Evolutionary conservation across 441 rosid species (phyloP).

Genomic region (Aleurites moluccanus): DNA sequence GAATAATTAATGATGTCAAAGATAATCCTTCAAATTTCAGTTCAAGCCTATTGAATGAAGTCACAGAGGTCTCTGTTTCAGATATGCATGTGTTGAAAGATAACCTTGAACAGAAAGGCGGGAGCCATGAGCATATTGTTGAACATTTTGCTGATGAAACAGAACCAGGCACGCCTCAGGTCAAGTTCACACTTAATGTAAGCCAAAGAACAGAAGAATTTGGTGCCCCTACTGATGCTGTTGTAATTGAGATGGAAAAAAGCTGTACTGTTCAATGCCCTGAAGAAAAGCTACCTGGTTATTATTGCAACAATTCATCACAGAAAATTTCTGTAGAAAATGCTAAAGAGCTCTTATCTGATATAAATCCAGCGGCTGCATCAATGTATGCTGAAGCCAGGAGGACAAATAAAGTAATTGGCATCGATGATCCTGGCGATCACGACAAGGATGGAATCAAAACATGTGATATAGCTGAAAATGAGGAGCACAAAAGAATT

Average conservation of each 20-base stretch:
- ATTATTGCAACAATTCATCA: slow-evolving; percentile 18
- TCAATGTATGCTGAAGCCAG: slow-evolving; percentile 21
- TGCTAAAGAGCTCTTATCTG: slow-evolving; percentile 23
- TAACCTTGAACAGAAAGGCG: slow-evolving; percentile 27
- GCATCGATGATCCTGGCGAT: slow-evolving; percentile 23
- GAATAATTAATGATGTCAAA: slow-evolving; percentile 30
- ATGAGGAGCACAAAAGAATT: slow-evolving; percentile 17
- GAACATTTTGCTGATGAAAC: slow-evolving; percentile 33
- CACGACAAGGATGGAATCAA: slow-evolving; percentile 24
- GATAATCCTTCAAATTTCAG: slow-evolving; percentile 22
- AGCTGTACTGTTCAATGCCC: slow-evolving; percentile 14
- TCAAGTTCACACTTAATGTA: not conserved
- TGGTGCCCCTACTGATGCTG: slow-evolving; percentile 24
- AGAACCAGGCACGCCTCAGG: slow-evolving; percentile 27
- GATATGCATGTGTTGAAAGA: slow-evolving; percentile 35
- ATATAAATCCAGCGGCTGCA: slow-evolving; percentile 29
- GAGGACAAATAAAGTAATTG: slow-evolving; percentile 24
- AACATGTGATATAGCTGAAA: slow-evolving; percentile 29
- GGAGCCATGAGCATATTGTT: slow-evolving; percentile 23
- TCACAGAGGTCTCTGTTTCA: slow-evolving; percentile 31
- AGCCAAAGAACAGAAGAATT: slow-evolving; percentile 24
- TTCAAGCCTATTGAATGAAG: slow-evolving; percentile 27
- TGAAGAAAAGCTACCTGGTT: slow-evolving; percentile 27
- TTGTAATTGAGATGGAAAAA: slow-evolving; percentile 28
- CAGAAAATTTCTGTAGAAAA: slow-evolving; percentile 25